These are phyloP conservation scores for Lactifluus piperatus DNA, from an alignment of 768 basidiomycete genomes.

Conservation along the genomic window DNA sequence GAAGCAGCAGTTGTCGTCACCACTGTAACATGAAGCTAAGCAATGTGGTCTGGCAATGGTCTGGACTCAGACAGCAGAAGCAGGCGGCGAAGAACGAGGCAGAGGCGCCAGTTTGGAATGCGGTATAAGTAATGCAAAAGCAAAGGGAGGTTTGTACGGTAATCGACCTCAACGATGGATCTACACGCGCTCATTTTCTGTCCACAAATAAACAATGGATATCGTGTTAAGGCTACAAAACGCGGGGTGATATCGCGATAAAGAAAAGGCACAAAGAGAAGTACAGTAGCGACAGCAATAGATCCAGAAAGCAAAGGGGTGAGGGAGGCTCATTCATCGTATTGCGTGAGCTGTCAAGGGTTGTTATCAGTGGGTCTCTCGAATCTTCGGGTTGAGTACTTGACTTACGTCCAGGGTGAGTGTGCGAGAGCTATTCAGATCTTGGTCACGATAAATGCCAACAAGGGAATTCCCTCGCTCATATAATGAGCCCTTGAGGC, in stretches of 20 bases:
- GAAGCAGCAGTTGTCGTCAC: too few species aligned
- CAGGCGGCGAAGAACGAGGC: background rate
- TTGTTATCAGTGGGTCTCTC: background rate
- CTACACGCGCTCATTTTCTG: background rate
- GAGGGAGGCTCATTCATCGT: slow-evolving; percentile 41
- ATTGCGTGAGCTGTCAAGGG: slow-evolving; percentile 45
- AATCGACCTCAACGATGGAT: background rate
- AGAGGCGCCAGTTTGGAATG: too few species aligned
- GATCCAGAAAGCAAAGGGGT: background rate
- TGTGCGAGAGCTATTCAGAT: slow-evolving; percentile 84
- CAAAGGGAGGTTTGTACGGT: background rate
- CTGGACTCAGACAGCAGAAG: too few species aligned
- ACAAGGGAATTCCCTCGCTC: slow-evolving; percentile 86
- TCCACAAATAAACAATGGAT: background rate
- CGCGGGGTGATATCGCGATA: background rate
- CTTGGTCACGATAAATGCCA: slow-evolving; percentile 91
- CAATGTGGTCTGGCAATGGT: too few species aligned
- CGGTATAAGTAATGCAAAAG: background rate
- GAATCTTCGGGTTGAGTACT: background rate
- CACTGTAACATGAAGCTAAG: too few species aligned
- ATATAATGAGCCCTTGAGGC: slow-evolving; percentile 88
- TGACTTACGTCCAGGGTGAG: slow-evolving; percentile 78
- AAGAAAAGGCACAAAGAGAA: background rate
- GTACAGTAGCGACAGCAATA: background rate
- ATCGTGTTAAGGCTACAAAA: background rate